Evolutionary conservation across 306 rosid genomes (phyloP), one percentile per base, ranked within the genome.

Genomic region (Senna siamea): DNA sequence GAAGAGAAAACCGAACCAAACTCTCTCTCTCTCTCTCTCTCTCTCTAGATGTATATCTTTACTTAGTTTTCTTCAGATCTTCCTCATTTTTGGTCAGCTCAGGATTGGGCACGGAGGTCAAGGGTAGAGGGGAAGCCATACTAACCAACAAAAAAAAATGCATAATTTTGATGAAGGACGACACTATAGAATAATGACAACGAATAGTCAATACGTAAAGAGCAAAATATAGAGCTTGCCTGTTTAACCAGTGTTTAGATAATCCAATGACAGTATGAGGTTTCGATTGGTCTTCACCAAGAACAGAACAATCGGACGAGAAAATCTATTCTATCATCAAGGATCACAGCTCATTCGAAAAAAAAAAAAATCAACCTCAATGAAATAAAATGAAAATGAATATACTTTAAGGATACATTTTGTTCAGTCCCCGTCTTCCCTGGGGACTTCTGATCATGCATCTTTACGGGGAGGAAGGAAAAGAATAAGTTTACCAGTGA

Each of bases 361-460:
- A 38, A n/a, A 75, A 22, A 72, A 54, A 56, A 75, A 63, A 67
- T 70, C 18, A 46, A 72, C 35, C 53, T 53, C 50, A 47, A 72
- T 72, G 37, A 66, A 84, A 76, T 32, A 54, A 41, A 38, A 65
- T n/a, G 35, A 59, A 62, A 44, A 55, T 28, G 52, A 54, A 55
- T 65, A 67, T 51, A 68, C 66, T 65, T 63, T 58, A 81, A 89
- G 98, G 93, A 94, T 89, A 92, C 97, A 78, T 74, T 74, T 66
- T 82, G 74, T 62, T 78, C 84, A 57, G 87, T 74, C 63, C 62
- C 82, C 35, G 85, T 78, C 72, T 65, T 87, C 73, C 69, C 87
- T 44, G 93, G 93, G 32, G 96, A 88, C 70, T 84, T 81, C 83
- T 87, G 97, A 65, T 88, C 95, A 30, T 88, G 89, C 82, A 91